Percentiles rank a stretch among this genome's conserved stretches.
Conservation (phyloP, 78 protist species). For the Emiliania huxleyi region DNA sequence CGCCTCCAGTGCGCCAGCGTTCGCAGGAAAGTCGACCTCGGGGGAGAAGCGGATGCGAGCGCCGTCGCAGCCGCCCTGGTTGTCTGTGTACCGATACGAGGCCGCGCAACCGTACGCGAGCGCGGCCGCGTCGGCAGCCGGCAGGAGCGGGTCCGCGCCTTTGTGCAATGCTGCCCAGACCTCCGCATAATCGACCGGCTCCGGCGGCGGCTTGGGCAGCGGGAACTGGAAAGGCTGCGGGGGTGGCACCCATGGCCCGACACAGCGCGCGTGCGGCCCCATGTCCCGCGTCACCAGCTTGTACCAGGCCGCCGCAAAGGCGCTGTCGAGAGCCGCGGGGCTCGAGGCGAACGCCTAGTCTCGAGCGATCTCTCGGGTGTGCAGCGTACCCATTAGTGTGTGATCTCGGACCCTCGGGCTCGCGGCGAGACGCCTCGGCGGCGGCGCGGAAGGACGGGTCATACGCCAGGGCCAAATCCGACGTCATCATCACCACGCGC, state of each 20-base stretch:
- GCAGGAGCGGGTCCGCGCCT: background rate
- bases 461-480: slow-evolving; percentile 43
- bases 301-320: slow-evolving; percentile 66
- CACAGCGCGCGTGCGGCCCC: slow-evolving; percentile 55
- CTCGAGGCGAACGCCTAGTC: too few relatives aligned
- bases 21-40: background rate
- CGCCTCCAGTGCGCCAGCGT: background rate
- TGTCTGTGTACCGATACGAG: slow-evolving; percentile 50
- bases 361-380: too few relatives aligned
- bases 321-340: too few relatives aligned
- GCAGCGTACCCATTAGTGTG: too few relatives aligned
- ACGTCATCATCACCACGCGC: slow-evolving; percentile 31
- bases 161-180: background rate
- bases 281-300: slow-evolving; percentile 61
- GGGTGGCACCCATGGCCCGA: slow-evolving; percentile 44
- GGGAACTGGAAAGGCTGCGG: slow-evolving; percentile 41
- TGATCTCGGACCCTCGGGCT: too few relatives aligned
- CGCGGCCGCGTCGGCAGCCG: background rate
- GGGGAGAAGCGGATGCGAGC: slow-evolving; percentile 56
- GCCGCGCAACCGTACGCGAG: slow-evolving; percentile 26
- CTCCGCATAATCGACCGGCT: background rate
- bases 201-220: too few relatives aligned
- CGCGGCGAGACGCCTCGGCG: too few relatives aligned
- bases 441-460: too few relatives aligned
- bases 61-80: slow-evolving; percentile 57